Percentiles rank a stretch among this genome's conserved stretches.
Conservation (phyloP, 2,329 filamentous ascomycete species). For the Saccharata proteae region DNA sequence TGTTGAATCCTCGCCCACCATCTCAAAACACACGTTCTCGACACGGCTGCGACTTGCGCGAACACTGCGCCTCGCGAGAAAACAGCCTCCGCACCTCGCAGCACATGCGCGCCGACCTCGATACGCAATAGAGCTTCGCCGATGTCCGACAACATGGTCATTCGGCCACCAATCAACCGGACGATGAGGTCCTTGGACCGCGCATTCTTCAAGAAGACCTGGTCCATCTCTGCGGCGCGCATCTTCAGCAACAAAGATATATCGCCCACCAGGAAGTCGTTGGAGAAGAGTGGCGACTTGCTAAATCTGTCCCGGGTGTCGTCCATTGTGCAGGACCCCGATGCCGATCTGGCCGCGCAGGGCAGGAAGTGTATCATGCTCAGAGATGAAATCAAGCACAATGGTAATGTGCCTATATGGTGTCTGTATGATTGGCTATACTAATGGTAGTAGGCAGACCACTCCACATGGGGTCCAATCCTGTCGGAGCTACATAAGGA, state of each 20-base stretch:
- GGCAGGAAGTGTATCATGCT: conserved; percentile 35
- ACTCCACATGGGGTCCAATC: conserved; percentile 62
- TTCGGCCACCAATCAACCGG: conserved; percentile 71
- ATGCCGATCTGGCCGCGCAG: conserved; percentile 30
- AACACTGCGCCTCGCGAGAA: too few relatives aligned
- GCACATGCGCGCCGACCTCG: too few relatives aligned
- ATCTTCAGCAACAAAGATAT: conserved; percentile 67
- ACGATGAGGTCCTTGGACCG: conserved; percentile 72
- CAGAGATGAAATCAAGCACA: conserved; percentile 29
- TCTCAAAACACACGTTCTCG: too few relatives aligned
- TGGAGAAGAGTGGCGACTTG: conserved; percentile 55
- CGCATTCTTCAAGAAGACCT: conserved; percentile 64
- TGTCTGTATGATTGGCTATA: conserved; percentile 10
- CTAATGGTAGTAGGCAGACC: conserved; percentile 39
- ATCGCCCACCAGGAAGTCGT: conserved; percentile 52
- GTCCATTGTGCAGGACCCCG: conserved; percentile 35
- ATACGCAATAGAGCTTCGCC: conserved; percentile 5
- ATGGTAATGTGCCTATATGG: too few relatives aligned
- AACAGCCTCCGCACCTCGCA: too few relatives aligned
- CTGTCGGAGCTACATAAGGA: conserved; percentile 56
- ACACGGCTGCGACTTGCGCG: too few relatives aligned
- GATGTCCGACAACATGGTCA: conserved; percentile 37
- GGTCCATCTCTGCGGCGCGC: conserved; percentile 67
- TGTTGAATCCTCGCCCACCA: too few relatives aligned
- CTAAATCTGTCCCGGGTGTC: conserved; percentile 52